Base-by-base conservation (phyloP, 2,329 filamentous ascomycete genomes). In the Neurospora crassa region DNA sequence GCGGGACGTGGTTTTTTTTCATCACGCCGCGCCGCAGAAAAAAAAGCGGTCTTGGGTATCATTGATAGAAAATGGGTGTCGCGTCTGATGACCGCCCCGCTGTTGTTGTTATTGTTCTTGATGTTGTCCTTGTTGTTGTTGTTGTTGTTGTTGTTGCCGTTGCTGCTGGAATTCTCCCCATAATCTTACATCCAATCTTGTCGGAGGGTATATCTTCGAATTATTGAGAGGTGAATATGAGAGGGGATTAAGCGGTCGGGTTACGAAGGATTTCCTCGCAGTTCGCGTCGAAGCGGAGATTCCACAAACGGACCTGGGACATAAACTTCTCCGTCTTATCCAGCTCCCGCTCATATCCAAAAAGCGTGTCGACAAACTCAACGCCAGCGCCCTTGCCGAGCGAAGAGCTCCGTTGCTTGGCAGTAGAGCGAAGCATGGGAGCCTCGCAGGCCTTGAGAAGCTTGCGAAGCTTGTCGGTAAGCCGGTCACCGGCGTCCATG, bases 351-450 rank as follows among this genome's bases (percentile, higher is more conserved):
- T 98, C 95, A 74, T 92, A 90, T 75, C 94, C 95, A 77, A 98
- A 98, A 77, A 99, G 92, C 69, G 93, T 94, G 80, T 97, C 91
- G 78, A 99, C 95, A 78, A 99, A 98, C 84, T 97, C 94, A 76
- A 92, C 91, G 69, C 96, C 96, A 70, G 93, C 93, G 80, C 93
- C 95, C 85, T 94, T 94, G 79, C 94, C 95, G 81, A 98, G 92
- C 80, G 90, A 90, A 53, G 87, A 82, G 72, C 90, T 90, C 76
- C 85, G 86, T 81, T 92, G 88, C 86, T 93, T 95, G 76, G 91
- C 91, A 63, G 91, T 72, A 70, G 74, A 73, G 29, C 74, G 75
- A 84, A 96, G 92, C 96, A 99, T 99, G 79, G 92, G 96, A 68
- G 91, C 88, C 84, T 99, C 96, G 79, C 96, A 98, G 18, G 91